phyloP scores from a whole-genome alignment of 2,329 filamentous ascomycete species.

The Cercospora nicotianae region DNA sequence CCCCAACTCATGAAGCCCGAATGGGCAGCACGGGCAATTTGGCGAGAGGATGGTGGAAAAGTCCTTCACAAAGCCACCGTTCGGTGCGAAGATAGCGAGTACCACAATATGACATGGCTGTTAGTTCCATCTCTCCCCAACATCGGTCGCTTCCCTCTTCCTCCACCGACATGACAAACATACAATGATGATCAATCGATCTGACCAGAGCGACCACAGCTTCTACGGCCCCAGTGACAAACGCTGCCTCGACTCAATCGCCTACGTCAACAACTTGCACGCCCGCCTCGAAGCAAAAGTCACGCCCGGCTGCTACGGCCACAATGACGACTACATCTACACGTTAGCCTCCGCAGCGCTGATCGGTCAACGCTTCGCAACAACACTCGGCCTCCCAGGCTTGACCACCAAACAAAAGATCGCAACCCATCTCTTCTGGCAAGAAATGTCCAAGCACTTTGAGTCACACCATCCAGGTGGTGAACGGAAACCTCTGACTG shows the following conservation, averaged over 20 bases:
- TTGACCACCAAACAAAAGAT: not conserved
- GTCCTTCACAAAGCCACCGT: not conserved
- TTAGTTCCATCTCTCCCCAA: not conserved
- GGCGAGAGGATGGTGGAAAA: not conserved
- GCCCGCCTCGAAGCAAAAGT: slow-evolving; percentile 9
- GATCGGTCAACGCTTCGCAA: not conserved
- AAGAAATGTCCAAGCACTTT: too few relatives aligned
- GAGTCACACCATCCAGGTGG: too few relatives aligned
- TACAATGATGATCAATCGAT: too few relatives aligned
- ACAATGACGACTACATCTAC: not conserved
- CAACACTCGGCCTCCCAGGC: not conserved
- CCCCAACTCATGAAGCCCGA: not conserved
- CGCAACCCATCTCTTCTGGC: too few relatives aligned
- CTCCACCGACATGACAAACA: too few relatives aligned
- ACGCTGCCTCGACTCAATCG: not conserved
- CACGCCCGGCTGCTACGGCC: not conserved
- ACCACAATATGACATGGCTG: not conserved
- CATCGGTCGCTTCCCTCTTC: too few relatives aligned
- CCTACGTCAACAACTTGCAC: slow-evolving; percentile 7
- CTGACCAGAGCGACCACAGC: not conserved
- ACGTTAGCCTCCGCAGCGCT: not conserved
- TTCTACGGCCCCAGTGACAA: not conserved
- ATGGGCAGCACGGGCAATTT: not conserved
- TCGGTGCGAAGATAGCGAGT: not conserved
- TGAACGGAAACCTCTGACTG: too few relatives aligned